phyloP scores from a whole-genome alignment of 768 basidiomycete species.

The Suillus variegatus region DNA sequence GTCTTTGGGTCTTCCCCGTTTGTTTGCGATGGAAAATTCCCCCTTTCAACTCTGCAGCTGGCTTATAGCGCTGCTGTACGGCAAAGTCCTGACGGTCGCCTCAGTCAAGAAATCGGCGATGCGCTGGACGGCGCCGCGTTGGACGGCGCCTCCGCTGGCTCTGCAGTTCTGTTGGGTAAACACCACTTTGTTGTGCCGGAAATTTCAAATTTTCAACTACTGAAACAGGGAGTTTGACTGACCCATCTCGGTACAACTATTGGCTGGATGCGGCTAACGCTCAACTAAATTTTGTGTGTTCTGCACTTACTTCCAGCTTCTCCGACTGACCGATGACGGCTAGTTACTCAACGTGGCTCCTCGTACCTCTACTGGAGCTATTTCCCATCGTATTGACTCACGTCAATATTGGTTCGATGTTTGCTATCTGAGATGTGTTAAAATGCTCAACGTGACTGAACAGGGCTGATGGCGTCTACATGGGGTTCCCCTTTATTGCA shows the following conservation, averaged over 20 bases:
- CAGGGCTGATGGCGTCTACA: slow-evolving; percentile 41
- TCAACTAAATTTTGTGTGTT: slow-evolving; percentile 23
- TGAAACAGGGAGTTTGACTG: slow-evolving; percentile 14
- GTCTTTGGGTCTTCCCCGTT: slow-evolving; percentile 26
- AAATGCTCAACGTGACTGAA: background rate
- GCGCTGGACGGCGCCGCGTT: slow-evolving; percentile 28
- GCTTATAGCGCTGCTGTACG: slow-evolving; percentile 29
- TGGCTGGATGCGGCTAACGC: slow-evolving; percentile 24
- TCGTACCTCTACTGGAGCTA: slow-evolving; percentile 38
- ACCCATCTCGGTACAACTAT: slow-evolving; percentile 17
- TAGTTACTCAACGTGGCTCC: slow-evolving; percentile 29
- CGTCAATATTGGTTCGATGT: slow-evolving; percentile 32
- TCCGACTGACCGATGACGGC: background rate
- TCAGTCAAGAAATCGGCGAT: slow-evolving; percentile 29
- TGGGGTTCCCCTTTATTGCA: slow-evolving; percentile 48
- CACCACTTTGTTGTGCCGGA: background rate
- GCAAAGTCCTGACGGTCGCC: slow-evolving; percentile 28
- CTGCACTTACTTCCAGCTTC: background rate
- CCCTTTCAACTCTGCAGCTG: slow-evolving; percentile 23
- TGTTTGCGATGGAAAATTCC: slow-evolving; percentile 16
- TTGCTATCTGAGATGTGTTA: too few relatives aligned
- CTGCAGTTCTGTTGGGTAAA: slow-evolving; percentile 25
- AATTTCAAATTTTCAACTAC: background rate
- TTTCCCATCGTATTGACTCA: slow-evolving; percentile 38
- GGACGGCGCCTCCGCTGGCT: slow-evolving; percentile 30